Evolutionary conservation across 148 eudicot genomes (phyloP), one percentile per base, ranked within the genome.

Genomic region (Nyssa sinensis): DNA sequence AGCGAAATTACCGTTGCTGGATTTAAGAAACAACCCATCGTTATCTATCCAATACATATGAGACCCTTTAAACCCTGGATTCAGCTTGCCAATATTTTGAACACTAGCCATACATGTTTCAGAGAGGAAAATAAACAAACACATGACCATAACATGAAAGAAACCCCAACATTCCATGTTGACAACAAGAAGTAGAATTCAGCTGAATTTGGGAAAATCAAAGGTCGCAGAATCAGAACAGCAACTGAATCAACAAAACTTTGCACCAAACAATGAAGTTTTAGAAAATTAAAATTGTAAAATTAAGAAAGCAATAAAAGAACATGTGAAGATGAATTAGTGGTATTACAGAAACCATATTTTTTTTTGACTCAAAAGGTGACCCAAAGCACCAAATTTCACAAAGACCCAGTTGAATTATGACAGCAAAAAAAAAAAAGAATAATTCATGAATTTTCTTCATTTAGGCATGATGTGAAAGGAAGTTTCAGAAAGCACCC

Each of bases 1-100:
- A 9, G 79, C 96, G 72, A 95, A 95, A 78, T 59, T 84, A 0
- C 90, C 83, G 62, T 71, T 86, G 61, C 87, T 93, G 75, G 99
- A 95, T 31, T 83, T 5, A 16, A 95, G 87, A 67, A 95, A 87
- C 39, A 84, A 51, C 23, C 99, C 99, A 67, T 79, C 35, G 66
- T 95, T 90, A 72, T 93, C 99, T 70, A 95, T 86, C 67, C 78
- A 95, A 57, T 61, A 64, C 97, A 95, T 95, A 75, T 86, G 93
- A 76, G 88, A 63, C 29, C 88, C 90, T 75, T 77, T 39, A 75
- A 79, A 86, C 28, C 87, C 87, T 23, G 77, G 77, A 31, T 64
- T 64, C 76, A 95, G 7, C 17, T 70, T 78, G 28, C 84, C 91
- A 51, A 21, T 66, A 13, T 21, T 58, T 75, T 75, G 94, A 71